Conservation (phyloP, 768 basidiomycete species). For the Podaxis rugospora region DNA sequence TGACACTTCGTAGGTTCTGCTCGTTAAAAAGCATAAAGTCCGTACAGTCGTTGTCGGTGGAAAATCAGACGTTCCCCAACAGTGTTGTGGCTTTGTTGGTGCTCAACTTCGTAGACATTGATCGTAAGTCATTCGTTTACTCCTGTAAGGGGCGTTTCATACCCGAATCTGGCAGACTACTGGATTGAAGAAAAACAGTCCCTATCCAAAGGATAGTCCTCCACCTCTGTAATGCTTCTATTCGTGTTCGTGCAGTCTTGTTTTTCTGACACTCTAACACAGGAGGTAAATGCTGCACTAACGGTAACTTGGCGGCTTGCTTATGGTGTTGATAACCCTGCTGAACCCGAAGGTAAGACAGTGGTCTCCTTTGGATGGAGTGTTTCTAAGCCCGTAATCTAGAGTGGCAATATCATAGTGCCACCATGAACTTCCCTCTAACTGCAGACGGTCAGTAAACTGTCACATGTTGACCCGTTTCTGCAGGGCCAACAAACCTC, state of each 20-base stretch:
- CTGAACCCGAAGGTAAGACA: conserved; percentile 49
- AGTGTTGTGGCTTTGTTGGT: conserved; percentile 1
- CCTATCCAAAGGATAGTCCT: conserved; percentile 21
- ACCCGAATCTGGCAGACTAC: conserved; percentile 30
- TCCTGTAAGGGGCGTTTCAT: background rate
- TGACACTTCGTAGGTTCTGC: conserved; percentile 40
- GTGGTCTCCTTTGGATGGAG: background rate
- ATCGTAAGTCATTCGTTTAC: conserved; percentile 30
- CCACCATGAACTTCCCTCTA: background rate
- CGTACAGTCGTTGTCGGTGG: conserved; percentile 58
- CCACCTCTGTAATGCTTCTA: conserved; percentile 46
- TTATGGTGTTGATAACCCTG: conserved; percentile 48
- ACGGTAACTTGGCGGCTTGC: conserved; percentile 56
- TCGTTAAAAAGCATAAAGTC: conserved; percentile 54
- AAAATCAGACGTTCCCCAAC: conserved; percentile 32
- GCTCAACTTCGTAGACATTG: background rate
- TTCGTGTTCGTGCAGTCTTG: background rate
- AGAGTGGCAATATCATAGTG: background rate
- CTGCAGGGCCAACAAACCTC: background rate
- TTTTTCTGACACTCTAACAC: background rate
- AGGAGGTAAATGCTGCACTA: background rate
- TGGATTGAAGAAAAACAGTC: conserved; percentile 33
- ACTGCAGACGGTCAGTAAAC: background rate
- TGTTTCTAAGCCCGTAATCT: background rate
- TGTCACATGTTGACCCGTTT: background rate